phyloP scores from a whole-genome alignment of 2,329 filamentous ascomycete genomes.

The Phoma sp. region DNA sequence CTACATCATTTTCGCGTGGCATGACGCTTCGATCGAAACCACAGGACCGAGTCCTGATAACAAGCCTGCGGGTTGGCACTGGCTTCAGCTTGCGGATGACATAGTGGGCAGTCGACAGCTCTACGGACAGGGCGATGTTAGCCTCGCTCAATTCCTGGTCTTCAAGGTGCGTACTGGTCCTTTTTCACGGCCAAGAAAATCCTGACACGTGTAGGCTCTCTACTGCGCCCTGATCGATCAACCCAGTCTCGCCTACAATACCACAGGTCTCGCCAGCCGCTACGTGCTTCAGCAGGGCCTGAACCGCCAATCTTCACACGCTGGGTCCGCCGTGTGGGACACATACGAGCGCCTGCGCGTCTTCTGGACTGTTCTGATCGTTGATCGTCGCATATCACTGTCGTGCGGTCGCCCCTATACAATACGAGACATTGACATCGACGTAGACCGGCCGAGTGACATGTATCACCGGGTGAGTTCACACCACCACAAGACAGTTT shows the following conservation, averaged over 20 bases:
- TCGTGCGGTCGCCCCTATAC: constrained; percentile 41
- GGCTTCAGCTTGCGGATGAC: constrained; percentile 38
- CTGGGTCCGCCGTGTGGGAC: constrained; percentile 20
- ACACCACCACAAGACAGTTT: background rate
- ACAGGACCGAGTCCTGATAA: background rate
- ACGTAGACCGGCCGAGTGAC: constrained; percentile 32
- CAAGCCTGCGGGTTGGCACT: constrained; percentile 37
- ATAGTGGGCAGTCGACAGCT: constrained; percentile 34
- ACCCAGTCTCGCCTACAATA: constrained; percentile 38
- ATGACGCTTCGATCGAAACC: constrained; percentile 15
- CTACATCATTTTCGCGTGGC: constrained; percentile 39
- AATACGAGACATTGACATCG: constrained; percentile 36
- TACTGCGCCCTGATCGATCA: constrained; percentile 37
- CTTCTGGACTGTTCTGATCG: constrained; percentile 39
- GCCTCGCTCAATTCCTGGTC: constrained; percentile 36
- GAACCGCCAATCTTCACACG: constrained; percentile 34
- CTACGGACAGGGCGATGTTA: constrained; percentile 29
- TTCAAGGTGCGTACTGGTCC: constrained; percentile 29
- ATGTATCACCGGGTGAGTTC: constrained; percentile 29
- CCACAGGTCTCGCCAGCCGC: constrained; percentile 37
- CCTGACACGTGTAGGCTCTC: constrained; percentile 25
- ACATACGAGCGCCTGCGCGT: constrained; percentile 33
- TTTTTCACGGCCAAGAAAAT: constrained; percentile 4
- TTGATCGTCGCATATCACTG: constrained; percentile 38
- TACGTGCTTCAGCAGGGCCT: constrained; percentile 38